Evolutionary conservation across 352 stramenopile species (phyloP).

Genomic region (Phytophthora pinifolia): DNA sequence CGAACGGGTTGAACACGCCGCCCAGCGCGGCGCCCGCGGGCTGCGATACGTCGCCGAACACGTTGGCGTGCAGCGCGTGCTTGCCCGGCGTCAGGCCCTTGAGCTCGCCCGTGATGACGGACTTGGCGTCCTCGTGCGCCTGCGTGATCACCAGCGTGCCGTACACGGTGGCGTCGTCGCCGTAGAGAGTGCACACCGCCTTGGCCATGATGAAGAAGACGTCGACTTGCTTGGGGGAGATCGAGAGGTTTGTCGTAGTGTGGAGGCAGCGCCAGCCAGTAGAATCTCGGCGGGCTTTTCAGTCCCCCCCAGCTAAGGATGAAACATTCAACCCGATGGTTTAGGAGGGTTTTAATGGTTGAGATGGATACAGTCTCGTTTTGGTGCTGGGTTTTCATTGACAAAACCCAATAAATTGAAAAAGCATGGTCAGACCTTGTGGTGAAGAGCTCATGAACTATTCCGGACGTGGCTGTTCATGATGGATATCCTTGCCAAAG

Average conservation of each 20-base stretch:
- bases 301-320: neutral
- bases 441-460: too few species aligned
- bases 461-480: too few species aligned
- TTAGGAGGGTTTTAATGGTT: too few species aligned
- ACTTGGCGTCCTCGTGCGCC: constrained; percentile 88
- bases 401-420: too few species aligned
- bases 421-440: too few species aligned
- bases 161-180: constrained; percentile 79
- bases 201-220: constrained; percentile 57
- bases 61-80: constrained; percentile 95
- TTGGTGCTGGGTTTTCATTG: too few species aligned
- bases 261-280: constrained; percentile 5
- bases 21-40: constrained; percentile 68
- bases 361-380: too few species aligned
- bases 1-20: constrained; percentile 98
- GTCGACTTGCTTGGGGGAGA: neutral
- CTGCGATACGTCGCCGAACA: constrained; percentile 95
- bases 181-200: constrained; percentile 86
- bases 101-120: constrained; percentile 80
- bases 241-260: constrained; percentile 1
- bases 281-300: constrained; percentile 5
- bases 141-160: constrained; percentile 81
- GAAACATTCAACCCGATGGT: too few species aligned
- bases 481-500: neutral
- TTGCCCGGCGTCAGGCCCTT: constrained; percentile 85